Evolutionary conservation across 202 grass and related monocot species (phyloP).

Genomic region (Miscanthus sacchariflorus): DNA sequence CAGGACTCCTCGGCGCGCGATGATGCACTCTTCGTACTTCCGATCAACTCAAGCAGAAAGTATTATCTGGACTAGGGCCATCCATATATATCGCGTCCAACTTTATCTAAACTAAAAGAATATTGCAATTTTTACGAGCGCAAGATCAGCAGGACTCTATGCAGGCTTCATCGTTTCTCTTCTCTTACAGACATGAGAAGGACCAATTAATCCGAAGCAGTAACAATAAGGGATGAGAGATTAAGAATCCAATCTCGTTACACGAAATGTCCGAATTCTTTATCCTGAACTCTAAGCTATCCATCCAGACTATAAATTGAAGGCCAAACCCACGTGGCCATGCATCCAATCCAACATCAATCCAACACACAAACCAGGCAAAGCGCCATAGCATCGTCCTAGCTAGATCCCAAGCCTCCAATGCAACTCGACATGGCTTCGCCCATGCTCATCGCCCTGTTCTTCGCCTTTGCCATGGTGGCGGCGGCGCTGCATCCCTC

Average conservation of each 20-base stretch:
- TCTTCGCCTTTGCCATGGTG: constrained; percentile 28
- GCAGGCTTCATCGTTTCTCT: neutral
- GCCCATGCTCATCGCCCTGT: neutral
- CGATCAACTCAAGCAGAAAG: neutral
- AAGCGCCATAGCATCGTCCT: neutral
- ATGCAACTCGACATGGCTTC: neutral
- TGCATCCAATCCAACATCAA: neutral
- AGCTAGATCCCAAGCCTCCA: neutral
- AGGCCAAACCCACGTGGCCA: neutral
- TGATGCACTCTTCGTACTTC: neutral
- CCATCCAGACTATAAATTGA: neutral
- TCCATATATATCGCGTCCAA: neutral
- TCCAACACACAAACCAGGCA: neutral
- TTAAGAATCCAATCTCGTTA: neutral
- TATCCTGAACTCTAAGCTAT: neutral
- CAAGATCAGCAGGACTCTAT: neutral
- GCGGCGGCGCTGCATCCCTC: neutral
- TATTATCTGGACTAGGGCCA: neutral
- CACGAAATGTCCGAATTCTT: neutral
- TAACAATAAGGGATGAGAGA: neutral
- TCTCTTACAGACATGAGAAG: neutral
- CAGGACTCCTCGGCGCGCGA: neutral
- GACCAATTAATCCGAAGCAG: neutral
- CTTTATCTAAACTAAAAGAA: neutral
- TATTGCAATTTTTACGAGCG: neutral